These are phyloP conservation scores for Linnemannia zychae DNA, from an alignment of 192 early-diverging fungal species.

Conservation along the genomic window DNA sequence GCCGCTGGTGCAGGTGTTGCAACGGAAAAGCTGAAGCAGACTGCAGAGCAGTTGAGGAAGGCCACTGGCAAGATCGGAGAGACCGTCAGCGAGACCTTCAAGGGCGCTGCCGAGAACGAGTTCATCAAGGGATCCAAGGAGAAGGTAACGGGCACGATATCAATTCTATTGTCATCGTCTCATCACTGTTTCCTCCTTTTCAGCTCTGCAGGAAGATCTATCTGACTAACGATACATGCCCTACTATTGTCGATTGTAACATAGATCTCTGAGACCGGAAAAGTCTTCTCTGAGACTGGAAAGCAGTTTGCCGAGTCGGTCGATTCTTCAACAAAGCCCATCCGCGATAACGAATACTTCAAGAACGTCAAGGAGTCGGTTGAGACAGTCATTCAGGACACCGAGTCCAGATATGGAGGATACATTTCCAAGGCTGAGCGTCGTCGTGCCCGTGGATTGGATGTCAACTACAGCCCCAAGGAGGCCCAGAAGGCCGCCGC, in stretches of 20 bases:
- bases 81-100: slow-evolving; percentile 72
- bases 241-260: not conserved
- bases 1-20: slow-evolving; percentile 54
- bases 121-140: slow-evolving; percentile 85
- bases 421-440: slow-evolving; percentile 84
- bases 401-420: slow-evolving; percentile 78
- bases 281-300: slow-evolving; percentile 69
- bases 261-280: slow-evolving; percentile 71
- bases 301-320: slow-evolving; percentile 74
- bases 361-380: slow-evolving; percentile 72
- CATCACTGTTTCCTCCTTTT: too few species aligned
- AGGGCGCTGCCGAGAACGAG: slow-evolving; percentile 78
- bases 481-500: slow-evolving; percentile 53
- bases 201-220: not conserved
- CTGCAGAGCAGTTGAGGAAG: slow-evolving; percentile 76
- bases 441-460: slow-evolving; percentile 62
- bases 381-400: slow-evolving; percentile 80
- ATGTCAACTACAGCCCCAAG: slow-evolving; percentile 44
- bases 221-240: not conserved
- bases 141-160: slow-evolving; percentile 60
- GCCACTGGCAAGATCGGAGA: slow-evolving; percentile 80
- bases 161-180: not conserved
- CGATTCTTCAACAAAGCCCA: slow-evolving; percentile 74
- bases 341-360: slow-evolving; percentile 76
- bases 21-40: slow-evolving; percentile 67